Percentiles rank a stretch among this genome's conserved stretches.
Conservation (phyloP, 129 eudicot genomes). For the Gnaphalium uliginosum region DNA sequence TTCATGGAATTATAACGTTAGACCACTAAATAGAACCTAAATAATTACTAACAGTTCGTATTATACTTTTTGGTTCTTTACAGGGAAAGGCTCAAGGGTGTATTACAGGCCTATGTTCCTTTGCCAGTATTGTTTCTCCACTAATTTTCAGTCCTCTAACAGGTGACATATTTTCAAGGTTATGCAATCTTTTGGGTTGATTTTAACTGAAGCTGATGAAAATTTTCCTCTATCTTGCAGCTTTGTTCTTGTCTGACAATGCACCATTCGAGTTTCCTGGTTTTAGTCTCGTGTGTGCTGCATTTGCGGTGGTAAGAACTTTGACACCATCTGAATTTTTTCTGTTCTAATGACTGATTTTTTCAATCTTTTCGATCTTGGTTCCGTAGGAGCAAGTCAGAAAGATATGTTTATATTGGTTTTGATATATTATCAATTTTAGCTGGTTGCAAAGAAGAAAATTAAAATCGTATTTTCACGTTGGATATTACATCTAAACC, state of each 20-base stretch:
- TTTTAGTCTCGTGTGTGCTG: constrained; percentile 73
- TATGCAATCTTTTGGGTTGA: background rate
- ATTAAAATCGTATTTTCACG: background rate
- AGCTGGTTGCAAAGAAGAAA: background rate
- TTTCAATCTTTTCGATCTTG: too few relatives aligned
- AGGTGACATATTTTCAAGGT: constrained; percentile 15
- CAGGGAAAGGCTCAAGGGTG: constrained; percentile 93
- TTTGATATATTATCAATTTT: background rate
- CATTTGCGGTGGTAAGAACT: constrained; percentile 58
- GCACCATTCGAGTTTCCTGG: constrained; percentile 94
- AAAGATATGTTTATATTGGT: background rate
- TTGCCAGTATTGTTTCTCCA: constrained; percentile 71
- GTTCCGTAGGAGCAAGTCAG: too few relatives aligned
- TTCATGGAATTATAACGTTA: background rate
- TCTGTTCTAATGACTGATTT: too few relatives aligned
- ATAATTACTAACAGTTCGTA: background rate
- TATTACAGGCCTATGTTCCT: constrained; percentile 76
- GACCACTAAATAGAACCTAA: background rate
- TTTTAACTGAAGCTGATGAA: constrained; percentile 11
- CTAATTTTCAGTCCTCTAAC: constrained; percentile 63
- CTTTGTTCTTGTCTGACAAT: constrained; percentile 71
- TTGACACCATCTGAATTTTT: background rate
- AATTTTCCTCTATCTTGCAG: constrained; percentile 33
- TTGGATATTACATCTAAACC: constrained; percentile 23
- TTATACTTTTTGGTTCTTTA: background rate